These are phyloP conservation scores for Stachybotrys elegans DNA, from an alignment of 2,329 filamentous ascomycete genomes.

Conservation along the genomic window DNA sequence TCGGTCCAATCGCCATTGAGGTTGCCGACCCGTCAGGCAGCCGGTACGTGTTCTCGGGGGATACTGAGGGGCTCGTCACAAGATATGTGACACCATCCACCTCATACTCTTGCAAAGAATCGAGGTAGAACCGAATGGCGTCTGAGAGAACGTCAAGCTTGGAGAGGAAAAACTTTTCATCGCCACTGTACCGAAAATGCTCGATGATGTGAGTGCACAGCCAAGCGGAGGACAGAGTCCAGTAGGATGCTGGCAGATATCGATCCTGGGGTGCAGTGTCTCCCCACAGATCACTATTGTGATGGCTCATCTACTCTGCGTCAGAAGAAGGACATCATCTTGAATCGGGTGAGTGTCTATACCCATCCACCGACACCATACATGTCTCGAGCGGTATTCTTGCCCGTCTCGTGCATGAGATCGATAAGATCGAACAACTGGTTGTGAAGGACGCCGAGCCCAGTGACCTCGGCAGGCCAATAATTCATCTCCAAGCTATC, in stretches of 20 bases:
- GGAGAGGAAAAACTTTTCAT: constrained; percentile 11
- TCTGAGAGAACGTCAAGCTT: constrained; percentile 25
- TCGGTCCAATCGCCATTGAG: constrained; percentile 18
- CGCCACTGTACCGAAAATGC: constrained; percentile 16
- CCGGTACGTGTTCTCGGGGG: constrained; percentile 18
- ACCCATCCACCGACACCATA: constrained; percentile 31
- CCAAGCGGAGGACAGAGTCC: constrained; percentile 19
- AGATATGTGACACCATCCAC: constrained; percentile 21
- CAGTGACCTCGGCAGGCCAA: constrained; percentile 31
- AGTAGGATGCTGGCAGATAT: constrained; percentile 21
- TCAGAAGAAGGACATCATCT: too few species aligned
- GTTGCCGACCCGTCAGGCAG: constrained; percentile 11
- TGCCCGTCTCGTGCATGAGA: constrained; percentile 18
- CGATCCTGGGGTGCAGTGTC: constrained; percentile 31
- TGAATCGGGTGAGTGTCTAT: too few species aligned
- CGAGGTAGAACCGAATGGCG: constrained; percentile 30
- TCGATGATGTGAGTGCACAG: constrained; percentile 17
- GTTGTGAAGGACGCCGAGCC: constrained; percentile 29
- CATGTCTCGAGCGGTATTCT: constrained; percentile 27
- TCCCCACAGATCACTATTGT: constrained; percentile 34
- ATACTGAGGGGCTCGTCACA: constrained; percentile 18
- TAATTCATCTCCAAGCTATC: constrained; percentile 52
- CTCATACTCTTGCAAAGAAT: too few species aligned
- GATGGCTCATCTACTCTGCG: too few species aligned
- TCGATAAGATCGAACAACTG: constrained; percentile 31